Percentiles rank a stretch among this genome's conserved stretches.
These are phyloP conservation scores for Asterionellopsis glacialis DNA, from an alignment of 108 stramenopile species.

Conservation along the genomic window DNA sequence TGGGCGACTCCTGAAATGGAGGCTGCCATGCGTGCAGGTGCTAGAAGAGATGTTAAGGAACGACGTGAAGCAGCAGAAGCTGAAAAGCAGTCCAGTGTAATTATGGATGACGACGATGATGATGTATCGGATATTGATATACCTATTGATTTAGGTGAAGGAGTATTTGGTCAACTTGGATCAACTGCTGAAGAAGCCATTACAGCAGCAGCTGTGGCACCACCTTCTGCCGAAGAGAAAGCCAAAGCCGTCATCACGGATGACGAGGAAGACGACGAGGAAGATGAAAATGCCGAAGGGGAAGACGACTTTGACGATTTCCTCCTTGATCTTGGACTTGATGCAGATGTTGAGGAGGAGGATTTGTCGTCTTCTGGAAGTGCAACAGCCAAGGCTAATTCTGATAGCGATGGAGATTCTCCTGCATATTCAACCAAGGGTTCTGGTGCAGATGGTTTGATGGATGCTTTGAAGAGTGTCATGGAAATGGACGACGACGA, in stretches of 20 bases:
- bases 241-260: slow-evolving; percentile 38
- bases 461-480: slow-evolving; percentile 26
- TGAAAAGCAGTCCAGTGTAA: slow-evolving; percentile 41
- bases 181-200: slow-evolving; percentile 36
- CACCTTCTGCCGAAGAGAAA: slow-evolving; percentile 14
- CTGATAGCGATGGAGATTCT: slow-evolving; percentile 6
- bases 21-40: slow-evolving; percentile 78
- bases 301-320: slow-evolving; percentile 56
- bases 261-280: slow-evolving; percentile 46
- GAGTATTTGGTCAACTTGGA: slow-evolving; percentile 67
- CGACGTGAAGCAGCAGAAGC: slow-evolving; percentile 66
- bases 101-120: slow-evolving; percentile 79
- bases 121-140: slow-evolving; percentile 31
- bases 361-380: background rate
- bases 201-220: slow-evolving; percentile 34
- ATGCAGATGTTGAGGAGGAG: slow-evolving; percentile 36
- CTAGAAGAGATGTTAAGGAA: slow-evolving; percentile 59
- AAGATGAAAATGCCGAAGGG: slow-evolving; percentile 9
- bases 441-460: slow-evolving; percentile 17
- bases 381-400: background rate
- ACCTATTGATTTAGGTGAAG: slow-evolving; percentile 45
- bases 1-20: slow-evolving; percentile 81
- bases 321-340: slow-evolving; percentile 72
- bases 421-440: slow-evolving; percentile 14
- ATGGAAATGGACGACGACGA: slow-evolving; percentile 28